Base-by-base conservation (phyloP, 352 stramenopile genomes). In the Globisporangium heterothallicum region DNA sequence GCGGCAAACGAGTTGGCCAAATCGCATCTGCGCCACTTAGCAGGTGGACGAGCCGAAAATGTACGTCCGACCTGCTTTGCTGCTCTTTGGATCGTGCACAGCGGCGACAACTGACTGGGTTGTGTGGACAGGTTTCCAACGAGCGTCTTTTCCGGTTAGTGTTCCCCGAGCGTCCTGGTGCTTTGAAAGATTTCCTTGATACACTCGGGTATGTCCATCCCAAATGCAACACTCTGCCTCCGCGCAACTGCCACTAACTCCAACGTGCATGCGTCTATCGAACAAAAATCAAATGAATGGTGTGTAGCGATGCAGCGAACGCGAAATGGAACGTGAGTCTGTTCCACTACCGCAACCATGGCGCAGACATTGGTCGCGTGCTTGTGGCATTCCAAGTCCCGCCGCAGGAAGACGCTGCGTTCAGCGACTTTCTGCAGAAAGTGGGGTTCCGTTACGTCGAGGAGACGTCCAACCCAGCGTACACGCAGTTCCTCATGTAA, bases 291-390 rank as follows among this genome's bases (percentile, higher is more conserved):
- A 10, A 14, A 36, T 19, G 25, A 16, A 40, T 42, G 8, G n/a
- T 40, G n/a, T 44, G 16, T 30, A 61, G 41, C 48, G 26, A 38
- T 25, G 60, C 24, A 21, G 24, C 70, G 10, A 50, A 59, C 1
- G 72, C 68, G n/a, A 76, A 76, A 29, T 99, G 92, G 92, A 99
- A 99, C 67, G 85, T 99, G 42, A 98, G 89, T 58, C 78, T 99
- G 9, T 99, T 99, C 69, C 97, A 99, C 70, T 99, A 99, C 62
- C 80, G 97, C 54, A 99, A 99, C 69, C 95, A 99, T 62, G 97
- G 96, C 49, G 94, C 96, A 63, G 96, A 99, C 61, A 98, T 99
- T 66, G 97, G 97, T 30, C 83, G 95, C 40, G 96, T 99, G 24
- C 71, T 99, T 7, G 96, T 99, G 0, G 97, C 92, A 4, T 94